Evolutionary conservation across 2,329 filamentous ascomycete genomes (phyloP), one percentile per base, ranked within the genome.

Genomic region (Hymenoscyphus scutula): DNA sequence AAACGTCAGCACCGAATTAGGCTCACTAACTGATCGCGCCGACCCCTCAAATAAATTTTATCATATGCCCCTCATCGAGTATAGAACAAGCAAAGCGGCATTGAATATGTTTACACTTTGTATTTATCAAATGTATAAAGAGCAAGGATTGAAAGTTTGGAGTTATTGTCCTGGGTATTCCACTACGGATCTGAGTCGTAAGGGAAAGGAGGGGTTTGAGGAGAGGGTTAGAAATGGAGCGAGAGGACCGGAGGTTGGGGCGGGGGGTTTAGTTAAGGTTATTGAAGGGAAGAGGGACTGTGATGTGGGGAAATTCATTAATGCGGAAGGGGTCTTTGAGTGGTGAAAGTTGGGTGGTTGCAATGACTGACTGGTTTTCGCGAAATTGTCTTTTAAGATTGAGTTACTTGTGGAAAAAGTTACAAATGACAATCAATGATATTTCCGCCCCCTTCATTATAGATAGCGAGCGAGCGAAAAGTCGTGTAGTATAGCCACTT

Each of bases 141-240:
- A 59, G 15, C 30, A 67, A 56, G 64, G 65, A 10, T 38, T 68
- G 25, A 74, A 70, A 6, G 69, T 70, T 30, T 74, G 71, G 56
- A 70, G 73, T 17, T 62, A 74, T 37, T 72, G 70, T 25, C 74
- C 75, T 3, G 74, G 74, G 0, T 76, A 74, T 60, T 69, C 76
- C 41, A 72, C 75, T 56, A 76, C 74, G 7, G 73, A 76, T 55
- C 69, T 71, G 54, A 67, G 61, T 53, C 62, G 65, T 10, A 65
- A 62, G 5, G 62, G 64, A 13, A 67, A 68, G 53, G 29, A 63
- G 41, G 68, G 59, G 5, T 32, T 45, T 7, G 23, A 65, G 45
- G 59, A 68, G 34, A 57, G 64, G 23, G 57, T 58, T 4, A 55
- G 57, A 13, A 62, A 45, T 19, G 64, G 65, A 1, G 68, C 67